Conservation (phyloP, 768 basidiomycete species). For the Macrolepiota dolichaula region DNA sequence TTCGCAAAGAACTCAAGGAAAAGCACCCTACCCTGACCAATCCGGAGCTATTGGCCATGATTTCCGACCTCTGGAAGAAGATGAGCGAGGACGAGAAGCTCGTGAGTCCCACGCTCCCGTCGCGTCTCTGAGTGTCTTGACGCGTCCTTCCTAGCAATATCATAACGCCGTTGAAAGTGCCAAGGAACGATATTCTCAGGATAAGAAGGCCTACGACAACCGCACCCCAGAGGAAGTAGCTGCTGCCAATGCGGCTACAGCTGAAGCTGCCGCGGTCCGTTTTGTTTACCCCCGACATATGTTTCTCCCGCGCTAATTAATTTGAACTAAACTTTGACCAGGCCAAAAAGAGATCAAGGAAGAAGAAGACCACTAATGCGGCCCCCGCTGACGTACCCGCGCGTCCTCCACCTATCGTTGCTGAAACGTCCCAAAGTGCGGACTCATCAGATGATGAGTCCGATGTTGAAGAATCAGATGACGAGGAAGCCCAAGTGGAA, state of each 20-base stretch:
- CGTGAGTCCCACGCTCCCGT: constrained; percentile 42
- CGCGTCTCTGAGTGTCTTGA: constrained; percentile 2
- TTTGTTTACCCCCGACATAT: not conserved
- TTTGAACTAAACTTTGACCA: constrained; percentile 14
- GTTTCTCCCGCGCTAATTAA: constrained; percentile 5
- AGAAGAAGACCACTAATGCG: constrained; percentile 19
- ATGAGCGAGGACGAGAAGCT: constrained; percentile 70
- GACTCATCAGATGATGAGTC: constrained; percentile 25
- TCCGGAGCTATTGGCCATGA: constrained; percentile 65
- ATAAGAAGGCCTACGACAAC: constrained; percentile 65
- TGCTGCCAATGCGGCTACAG: constrained; percentile 41
- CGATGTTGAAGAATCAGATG: constrained; percentile 31
- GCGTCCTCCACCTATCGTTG: constrained; percentile 22
- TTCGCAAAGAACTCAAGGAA: constrained; percentile 70
- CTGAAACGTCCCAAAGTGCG: constrained; percentile 24
- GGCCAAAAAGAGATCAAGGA: constrained; percentile 30
- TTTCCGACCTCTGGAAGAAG: constrained; percentile 70
- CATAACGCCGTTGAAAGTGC: constrained; percentile 47
- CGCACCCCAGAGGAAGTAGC: constrained; percentile 45
- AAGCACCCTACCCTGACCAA: constrained; percentile 64
- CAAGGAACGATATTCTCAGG: constrained; percentile 61
- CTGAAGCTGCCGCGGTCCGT: constrained; percentile 37
- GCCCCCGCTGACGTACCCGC: constrained; percentile 19
- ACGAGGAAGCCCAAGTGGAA: constrained; percentile 30
- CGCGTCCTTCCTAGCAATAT: constrained; percentile 42